Conservation (phyloP, 495 filamentous ascomycete genomes). For the Penicillium subrubescens region DNA sequence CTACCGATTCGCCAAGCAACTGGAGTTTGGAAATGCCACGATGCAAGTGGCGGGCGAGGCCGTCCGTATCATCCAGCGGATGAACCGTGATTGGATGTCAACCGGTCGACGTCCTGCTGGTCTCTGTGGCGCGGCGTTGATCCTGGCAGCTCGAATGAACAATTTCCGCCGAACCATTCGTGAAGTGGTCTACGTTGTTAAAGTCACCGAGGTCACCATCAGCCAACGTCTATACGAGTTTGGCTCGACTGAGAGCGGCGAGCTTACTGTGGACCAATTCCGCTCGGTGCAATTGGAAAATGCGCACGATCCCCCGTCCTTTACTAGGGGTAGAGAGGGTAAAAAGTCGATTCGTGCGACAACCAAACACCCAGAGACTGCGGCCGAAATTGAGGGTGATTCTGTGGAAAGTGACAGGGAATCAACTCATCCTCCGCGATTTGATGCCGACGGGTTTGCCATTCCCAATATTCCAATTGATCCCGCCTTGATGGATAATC, state of each 20-base stretch:
- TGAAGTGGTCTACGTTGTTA: constrained; percentile 94
- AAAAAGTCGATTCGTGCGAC: constrained; percentile 45
- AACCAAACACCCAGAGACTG: constrained; percentile 48
- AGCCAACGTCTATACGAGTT: constrained; percentile 89
- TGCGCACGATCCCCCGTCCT: constrained; percentile 78
- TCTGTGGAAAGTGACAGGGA: constrained; percentile 22
- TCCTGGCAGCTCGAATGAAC: constrained; percentile 95
- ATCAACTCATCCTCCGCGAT: constrained; percentile 33
- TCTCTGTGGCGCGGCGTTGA: constrained; percentile 89
- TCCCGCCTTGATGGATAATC: constrained; percentile 38
- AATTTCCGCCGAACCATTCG: constrained; percentile 90
- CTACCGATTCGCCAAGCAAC: constrained; percentile 80
- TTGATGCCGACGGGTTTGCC: constrained; percentile 52
- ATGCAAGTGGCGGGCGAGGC: constrained; percentile 85
- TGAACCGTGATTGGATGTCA: constrained; percentile 96
- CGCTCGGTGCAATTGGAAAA: constrained; percentile 65
- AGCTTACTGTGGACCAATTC: constrained; percentile 85
- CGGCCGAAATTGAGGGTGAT: constrained; percentile 47
- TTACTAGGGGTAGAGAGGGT: constrained; percentile 62
- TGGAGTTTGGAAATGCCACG: constrained; percentile 81
- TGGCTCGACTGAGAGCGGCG: constrained; percentile 73
- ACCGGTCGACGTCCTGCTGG: constrained; percentile 90
- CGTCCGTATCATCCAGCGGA: constrained; percentile 79
- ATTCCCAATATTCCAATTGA: constrained; percentile 52
- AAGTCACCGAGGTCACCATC: constrained; percentile 89